These are phyloP conservation scores for Capsaspora owczarzaki DNA, from an alignment of 78 protist genomes.

Conservation along the genomic window DNA sequence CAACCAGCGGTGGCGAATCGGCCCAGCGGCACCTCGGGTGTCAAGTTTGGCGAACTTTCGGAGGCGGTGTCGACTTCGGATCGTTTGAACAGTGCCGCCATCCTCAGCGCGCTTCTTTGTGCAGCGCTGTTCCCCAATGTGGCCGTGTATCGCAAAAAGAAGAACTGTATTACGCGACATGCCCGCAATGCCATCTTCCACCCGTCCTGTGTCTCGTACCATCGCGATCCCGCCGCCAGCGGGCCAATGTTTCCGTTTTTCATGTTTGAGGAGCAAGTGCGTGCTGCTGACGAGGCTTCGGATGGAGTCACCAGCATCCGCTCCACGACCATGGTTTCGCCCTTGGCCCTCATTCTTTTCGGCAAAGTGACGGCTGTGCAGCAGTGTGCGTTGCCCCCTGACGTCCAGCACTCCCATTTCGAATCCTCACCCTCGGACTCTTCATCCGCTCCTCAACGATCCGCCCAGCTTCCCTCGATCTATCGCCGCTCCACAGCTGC, in stretches of 20 bases:
- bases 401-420: too few relatives aligned
- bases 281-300: conserved; percentile 6
- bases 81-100: neutral
- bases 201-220: neutral
- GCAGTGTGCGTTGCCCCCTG: too few relatives aligned
- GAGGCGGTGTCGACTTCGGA: neutral
- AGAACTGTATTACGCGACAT: neutral
- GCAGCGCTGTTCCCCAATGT: conserved; percentile 62
- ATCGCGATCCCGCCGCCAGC: neutral
- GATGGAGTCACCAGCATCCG: conserved; percentile 13
- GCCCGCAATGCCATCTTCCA: neutral
- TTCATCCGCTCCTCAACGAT: too few relatives aligned
- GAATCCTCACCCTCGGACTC: too few relatives aligned
- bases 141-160: neutral
- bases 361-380: conserved; percentile 5
- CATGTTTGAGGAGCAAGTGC: neutral
- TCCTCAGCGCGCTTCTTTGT: conserved; percentile 13
- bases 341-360: conserved; percentile 37
- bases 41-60: too few relatives aligned
- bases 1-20: neutral
- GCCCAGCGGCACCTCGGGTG: too few relatives aligned
- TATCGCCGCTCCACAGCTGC: too few relatives aligned
- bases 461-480: too few relatives aligned
- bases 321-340: conserved; percentile 27
- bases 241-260: neutral